These are phyloP conservation scores for Beverwykella pulmonaria DNA, from an alignment of 495 filamentous ascomycete genomes.

Conservation along the genomic window DNA sequence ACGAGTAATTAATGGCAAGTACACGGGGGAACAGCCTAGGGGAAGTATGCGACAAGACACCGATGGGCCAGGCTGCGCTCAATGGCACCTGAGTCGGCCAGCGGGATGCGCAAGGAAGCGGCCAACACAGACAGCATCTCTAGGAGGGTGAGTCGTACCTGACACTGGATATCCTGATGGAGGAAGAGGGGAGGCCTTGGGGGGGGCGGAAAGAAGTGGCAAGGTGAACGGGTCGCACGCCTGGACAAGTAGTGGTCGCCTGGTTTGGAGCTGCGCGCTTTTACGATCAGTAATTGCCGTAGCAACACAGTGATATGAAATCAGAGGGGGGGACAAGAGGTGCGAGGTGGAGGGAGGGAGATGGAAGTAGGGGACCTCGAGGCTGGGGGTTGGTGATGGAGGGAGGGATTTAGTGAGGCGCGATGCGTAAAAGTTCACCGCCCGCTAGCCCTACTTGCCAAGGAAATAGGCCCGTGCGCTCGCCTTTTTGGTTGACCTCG, in stretches of 20 bases:
- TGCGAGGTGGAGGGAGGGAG: neutral
- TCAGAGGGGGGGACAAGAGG: neutral
- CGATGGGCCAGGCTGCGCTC: conserved; percentile 7
- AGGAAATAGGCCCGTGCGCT: neutral
- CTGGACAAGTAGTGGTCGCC: neutral
- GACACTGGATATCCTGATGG: conserved; percentile 8
- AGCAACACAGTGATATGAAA: neutral
- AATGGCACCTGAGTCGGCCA: neutral
- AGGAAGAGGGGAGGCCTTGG: neutral
- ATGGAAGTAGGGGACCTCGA: neutral
- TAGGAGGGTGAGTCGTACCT: conserved; percentile 7
- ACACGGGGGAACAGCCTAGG: neutral
- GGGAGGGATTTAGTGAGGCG: neutral
- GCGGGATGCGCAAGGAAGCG: neutral
- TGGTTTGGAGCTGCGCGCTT: neutral
- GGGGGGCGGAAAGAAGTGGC: neutral
- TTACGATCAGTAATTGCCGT: neutral
- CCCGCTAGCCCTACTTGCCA: neutral
- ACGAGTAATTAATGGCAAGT: neutral
- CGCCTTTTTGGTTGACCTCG: neutral
- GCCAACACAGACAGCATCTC: neutral
- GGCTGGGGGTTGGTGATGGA: neutral
- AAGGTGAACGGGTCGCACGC: neutral
- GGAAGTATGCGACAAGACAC: neutral
- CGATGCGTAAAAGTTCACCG: neutral